A percentile compares a stretch with the other conserved stretches of the same genome.
These are phyloP conservation scores for Entomortierella chlamydospora DNA, from an alignment of 192 early-diverging fungal genomes.

Conservation along the genomic window DNA sequence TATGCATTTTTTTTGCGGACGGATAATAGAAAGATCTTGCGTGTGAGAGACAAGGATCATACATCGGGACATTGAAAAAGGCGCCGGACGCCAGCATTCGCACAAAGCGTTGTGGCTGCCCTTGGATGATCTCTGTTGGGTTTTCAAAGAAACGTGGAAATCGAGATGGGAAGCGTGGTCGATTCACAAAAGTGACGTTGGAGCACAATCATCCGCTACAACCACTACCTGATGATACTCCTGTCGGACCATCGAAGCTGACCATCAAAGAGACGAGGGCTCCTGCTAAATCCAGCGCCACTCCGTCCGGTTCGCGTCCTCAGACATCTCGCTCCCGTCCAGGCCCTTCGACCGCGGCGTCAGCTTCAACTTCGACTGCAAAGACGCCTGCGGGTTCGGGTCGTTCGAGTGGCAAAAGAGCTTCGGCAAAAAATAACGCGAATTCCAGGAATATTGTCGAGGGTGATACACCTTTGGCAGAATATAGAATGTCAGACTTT, in stretches of 20 bases:
- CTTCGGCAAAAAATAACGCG: not conserved
- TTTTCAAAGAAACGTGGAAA: slow-evolving; percentile 52
- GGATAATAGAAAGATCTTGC: slow-evolving; percentile 47
- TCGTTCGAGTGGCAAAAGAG: not conserved
- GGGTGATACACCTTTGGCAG: not conserved
- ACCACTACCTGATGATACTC: slow-evolving; percentile 11
- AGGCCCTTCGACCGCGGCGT: no score
- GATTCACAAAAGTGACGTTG: slow-evolving; percentile 43
- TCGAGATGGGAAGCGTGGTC: slow-evolving; percentile 45
- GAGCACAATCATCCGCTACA: slow-evolving; percentile 44
- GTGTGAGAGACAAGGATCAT: slow-evolving; percentile 47
- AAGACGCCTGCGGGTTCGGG: not conserved
- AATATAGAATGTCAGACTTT: slow-evolving; percentile 14
- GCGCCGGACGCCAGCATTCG: slow-evolving; percentile 15
- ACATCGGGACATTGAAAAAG: slow-evolving; percentile 33
- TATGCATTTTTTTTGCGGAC: not conserved
- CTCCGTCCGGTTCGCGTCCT: slow-evolving; percentile 3
- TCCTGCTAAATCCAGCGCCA: not conserved
- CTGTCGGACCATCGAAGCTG: slow-evolving; percentile 7
- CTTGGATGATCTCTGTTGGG: slow-evolving; percentile 54
- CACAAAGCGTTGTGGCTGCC: slow-evolving; percentile 52
- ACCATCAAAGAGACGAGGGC: slow-evolving; percentile 2
- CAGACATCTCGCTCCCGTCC: slow-evolving; percentile 6
- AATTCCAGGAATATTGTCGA: not conserved
- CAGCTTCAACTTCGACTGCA: not conserved